Percentiles rank a stretch among this genome's conserved stretches.
Evolutionary conservation across 2,329 filamentous ascomycete species (phyloP).

Genomic region (Fusarium keratoplasticum): DNA sequence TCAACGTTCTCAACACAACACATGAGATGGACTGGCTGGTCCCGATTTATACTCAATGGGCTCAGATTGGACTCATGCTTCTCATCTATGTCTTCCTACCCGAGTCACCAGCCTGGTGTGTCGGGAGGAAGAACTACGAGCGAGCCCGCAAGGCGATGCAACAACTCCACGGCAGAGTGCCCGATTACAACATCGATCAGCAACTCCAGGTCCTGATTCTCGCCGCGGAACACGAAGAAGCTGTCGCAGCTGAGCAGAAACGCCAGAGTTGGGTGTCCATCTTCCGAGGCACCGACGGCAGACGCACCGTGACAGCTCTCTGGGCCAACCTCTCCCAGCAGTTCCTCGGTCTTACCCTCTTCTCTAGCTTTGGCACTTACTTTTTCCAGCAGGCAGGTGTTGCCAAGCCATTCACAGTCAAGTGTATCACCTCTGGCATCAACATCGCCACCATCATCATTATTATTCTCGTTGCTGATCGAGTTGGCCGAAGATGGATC

Average conservation of each 20-base stretch:
- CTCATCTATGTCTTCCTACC: not conserved
- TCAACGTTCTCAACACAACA: constrained; percentile 49
- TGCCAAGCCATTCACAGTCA: not conserved
- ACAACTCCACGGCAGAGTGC: not conserved
- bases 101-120: not conserved
- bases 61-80: not conserved
- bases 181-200: not conserved
- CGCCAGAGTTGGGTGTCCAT: constrained; percentile 43
- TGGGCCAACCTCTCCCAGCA: constrained; percentile 42
- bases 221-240: not conserved
- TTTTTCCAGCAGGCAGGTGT: not conserved
- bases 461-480: not conserved
- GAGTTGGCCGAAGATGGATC: not conserved
- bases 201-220: not conserved
- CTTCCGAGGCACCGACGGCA: constrained; percentile 45
- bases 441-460: constrained; percentile 1
- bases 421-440: not conserved
- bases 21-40: constrained; percentile 34
- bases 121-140: not conserved
- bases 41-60: not conserved
- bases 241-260: constrained; percentile 35
- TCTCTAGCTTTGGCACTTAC: constrained; percentile 62
- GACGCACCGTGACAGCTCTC: constrained; percentile 45
- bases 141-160: not conserved
- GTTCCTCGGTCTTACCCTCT: constrained; percentile 19